phyloP scores from a whole-genome alignment of 768 basidiomycete genomes.

The Amanita inopinata region DNA sequence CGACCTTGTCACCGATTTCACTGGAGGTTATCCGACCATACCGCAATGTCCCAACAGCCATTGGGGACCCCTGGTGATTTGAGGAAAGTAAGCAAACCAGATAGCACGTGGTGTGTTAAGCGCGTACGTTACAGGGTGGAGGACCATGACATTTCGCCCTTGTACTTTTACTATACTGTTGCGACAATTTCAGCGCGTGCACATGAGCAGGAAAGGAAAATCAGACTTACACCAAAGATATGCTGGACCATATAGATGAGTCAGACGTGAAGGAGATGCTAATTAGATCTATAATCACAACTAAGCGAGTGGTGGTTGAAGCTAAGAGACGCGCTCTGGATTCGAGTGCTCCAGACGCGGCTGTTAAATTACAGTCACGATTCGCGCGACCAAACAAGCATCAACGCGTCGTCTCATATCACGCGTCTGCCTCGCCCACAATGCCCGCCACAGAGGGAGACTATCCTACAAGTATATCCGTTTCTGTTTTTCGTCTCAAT shows the following conservation, averaged over 20 bases:
- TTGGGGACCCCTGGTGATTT: slow-evolving; percentile 28
- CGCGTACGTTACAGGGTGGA: slow-evolving; percentile 39
- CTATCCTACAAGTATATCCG: neutral
- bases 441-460: neutral
- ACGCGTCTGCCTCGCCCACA: neutral
- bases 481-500: neutral
- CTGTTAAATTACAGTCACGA: neutral
- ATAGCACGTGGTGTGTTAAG: neutral
- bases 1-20: slow-evolving; percentile 50
- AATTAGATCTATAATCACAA: neutral
- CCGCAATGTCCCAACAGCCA: slow-evolving; percentile 51
- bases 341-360: too few species aligned
- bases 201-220: neutral
- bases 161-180: slow-evolving; percentile 63
- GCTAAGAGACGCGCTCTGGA: too few species aligned
- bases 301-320: too few species aligned
- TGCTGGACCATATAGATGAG: slow-evolving; percentile 13
- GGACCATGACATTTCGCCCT: slow-evolving; percentile 63
- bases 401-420: neutral
- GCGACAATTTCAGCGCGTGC: neutral
- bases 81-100: neutral
- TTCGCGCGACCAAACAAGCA: neutral
- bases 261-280: neutral
- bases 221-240: slow-evolving; percentile 4
- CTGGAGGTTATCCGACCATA: slow-evolving; percentile 43